A percentile compares a stretch with the other conserved stretches of the same genome.
Evolutionary conservation across 345 rosid genomes (phyloP).

Genomic region (Turnera subulata): DNA sequence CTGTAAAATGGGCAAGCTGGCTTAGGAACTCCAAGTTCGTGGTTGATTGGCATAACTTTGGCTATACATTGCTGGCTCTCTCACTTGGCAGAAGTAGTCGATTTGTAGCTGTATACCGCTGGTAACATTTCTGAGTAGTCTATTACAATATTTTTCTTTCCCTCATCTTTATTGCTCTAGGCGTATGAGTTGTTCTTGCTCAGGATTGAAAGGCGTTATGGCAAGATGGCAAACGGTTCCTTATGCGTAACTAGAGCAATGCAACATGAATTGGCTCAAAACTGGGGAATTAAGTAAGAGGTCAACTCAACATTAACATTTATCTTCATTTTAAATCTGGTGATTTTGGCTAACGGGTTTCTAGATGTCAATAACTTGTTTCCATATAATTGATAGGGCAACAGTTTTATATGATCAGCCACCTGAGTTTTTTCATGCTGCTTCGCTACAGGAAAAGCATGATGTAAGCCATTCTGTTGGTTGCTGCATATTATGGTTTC

Average conservation of each 20-base stretch:
- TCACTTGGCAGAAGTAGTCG: slow-evolving; percentile 78
- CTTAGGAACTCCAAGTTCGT: slow-evolving; percentile 62
- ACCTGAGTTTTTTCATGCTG: slow-evolving; percentile 80
- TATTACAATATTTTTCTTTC: slow-evolving; percentile 1
- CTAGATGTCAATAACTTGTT: background rate
- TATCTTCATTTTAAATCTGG: slow-evolving; percentile 9
- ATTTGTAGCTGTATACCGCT: slow-evolving; percentile 73
- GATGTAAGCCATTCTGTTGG: slow-evolving; percentile 46
- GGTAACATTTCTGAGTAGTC: slow-evolving; percentile 40
- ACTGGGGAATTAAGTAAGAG: slow-evolving; percentile 92
- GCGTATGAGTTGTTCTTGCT: slow-evolving; percentile 13
- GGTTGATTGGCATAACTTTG: slow-evolving; percentile 98
- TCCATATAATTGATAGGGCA: slow-evolving; percentile 48
- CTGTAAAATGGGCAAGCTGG: slow-evolving; percentile 91
- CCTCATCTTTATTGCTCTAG: background rate
- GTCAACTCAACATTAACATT: slow-evolving; percentile 21
- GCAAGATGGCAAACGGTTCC: slow-evolving; percentile 81
- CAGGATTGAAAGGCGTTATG: slow-evolving; percentile 84
- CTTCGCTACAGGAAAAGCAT: slow-evolving; percentile 73
- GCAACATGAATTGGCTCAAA: slow-evolving; percentile 95
- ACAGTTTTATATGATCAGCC: slow-evolving; percentile 88
- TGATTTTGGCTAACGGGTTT: slow-evolving; percentile 8
- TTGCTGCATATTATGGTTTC: background rate
- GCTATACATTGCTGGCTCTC: slow-evolving; percentile 84
- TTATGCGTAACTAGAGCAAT: slow-evolving; percentile 89